Base-by-base conservation (phyloP, 2,329 filamentous ascomycete genomes). In the Aquanectria penicillioides region DNA sequence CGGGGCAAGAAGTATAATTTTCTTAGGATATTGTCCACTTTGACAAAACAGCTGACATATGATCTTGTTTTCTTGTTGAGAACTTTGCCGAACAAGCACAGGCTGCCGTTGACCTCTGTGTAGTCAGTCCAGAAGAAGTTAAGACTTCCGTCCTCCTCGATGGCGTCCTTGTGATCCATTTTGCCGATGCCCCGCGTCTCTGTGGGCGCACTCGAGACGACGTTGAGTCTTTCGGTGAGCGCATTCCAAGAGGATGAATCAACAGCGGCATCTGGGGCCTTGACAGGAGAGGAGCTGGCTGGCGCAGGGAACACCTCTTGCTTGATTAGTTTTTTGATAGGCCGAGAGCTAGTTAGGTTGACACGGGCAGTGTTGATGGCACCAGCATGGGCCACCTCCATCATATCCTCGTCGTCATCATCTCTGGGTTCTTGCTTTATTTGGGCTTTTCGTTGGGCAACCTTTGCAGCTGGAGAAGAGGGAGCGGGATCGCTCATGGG, bases 71-170 rank as follows among this genome's bases (percentile, higher is more conserved):
- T 90, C 75, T 94, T 97, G 79, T 97, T 93, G 69, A 93, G 88
- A 20, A 97, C 94, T 73, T 99, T 99, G 63, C 95, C 95, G 72
- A 99, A 98, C 10, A 99, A 84, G 74, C 93, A 98, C 9, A 99
- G 81, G 67, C 89, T 95, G 58, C 94, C 94, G 69, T 94, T 93
- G 73, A 97, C 82, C 73, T 99, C 95, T 1, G 90, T 93, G 71
- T 97, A 99, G 76, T 99, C 95, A 7, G 92, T 90, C 95, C 95
- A 99, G 80, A 97, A 99, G 80, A 99, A 93, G 66, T 90, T 89
- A 25, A 99, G 82, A 67, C 91, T 96, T 29, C 94, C 95, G 71
- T 99, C 94, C 62, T 92, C 88, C 74, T 98, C 94, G n/a, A 97
- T 79, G n/a, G 92, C 93, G 75, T 97, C 90, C 62, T 90, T 86